phyloP scores from a whole-genome alignment of 208 protist species.

The Porcisia hertigi region DNA sequence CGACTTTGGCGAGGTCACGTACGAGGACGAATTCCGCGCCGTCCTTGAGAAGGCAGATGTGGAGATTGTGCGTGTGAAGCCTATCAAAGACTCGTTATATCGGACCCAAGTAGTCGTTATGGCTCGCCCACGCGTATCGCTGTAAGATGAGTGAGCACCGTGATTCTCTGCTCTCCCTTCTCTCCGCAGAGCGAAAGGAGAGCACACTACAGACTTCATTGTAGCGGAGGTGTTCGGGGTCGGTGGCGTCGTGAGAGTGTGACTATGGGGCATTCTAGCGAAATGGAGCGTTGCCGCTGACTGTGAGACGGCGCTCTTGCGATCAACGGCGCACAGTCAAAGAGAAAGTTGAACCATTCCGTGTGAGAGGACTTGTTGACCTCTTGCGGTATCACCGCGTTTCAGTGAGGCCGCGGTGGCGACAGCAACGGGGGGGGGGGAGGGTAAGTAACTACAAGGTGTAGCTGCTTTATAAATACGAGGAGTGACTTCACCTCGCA shows the following conservation, averaged over 20 bases:
- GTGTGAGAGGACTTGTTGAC: background rate
- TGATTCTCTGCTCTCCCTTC: background rate
- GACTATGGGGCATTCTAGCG: background rate
- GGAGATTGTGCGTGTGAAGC: slow-evolving; percentile 48
- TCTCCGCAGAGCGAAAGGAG: background rate
- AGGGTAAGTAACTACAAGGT: background rate
- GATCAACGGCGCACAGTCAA: background rate
- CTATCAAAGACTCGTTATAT: slow-evolving; percentile 50
- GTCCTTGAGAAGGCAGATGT: slow-evolving; percentile 53
- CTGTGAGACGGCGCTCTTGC: background rate
- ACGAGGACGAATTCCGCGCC: slow-evolving; percentile 67
- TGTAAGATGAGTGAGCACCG: slow-evolving; percentile 6
- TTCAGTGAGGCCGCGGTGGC: background rate
- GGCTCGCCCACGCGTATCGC: slow-evolving; percentile 42
- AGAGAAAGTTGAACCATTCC: background rate
- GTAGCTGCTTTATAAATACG: background rate
- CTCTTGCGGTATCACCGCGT: background rate
- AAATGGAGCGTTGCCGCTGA: background rate
- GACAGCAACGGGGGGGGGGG: background rate
- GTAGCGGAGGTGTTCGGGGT: background rate
- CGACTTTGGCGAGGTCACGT: slow-evolving; percentile 87
- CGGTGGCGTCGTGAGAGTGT: background rate
- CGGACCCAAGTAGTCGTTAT: slow-evolving; percentile 64
- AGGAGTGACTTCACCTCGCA: background rate
- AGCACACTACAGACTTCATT: background rate